Evolutionary conservation across 2,329 filamentous ascomycete genomes (phyloP).

Genomic region (Sporothrix luriei): DNA sequence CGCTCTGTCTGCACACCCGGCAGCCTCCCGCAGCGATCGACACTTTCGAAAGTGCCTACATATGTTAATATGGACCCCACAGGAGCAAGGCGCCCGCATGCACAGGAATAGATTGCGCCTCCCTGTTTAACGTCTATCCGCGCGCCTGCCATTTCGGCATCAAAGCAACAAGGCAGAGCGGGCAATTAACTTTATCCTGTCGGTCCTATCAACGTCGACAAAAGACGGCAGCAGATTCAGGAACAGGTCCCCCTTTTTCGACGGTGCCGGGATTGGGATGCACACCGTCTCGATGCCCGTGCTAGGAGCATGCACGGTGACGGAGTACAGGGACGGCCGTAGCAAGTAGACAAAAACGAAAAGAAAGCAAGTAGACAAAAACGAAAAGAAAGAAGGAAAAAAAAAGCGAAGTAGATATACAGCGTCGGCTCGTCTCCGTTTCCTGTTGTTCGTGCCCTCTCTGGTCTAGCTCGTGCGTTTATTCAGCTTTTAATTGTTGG

Average conservation of each 20-base stretch:
- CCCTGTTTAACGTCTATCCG: not conserved
- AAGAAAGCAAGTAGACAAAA: not conserved
- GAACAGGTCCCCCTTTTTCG: slow-evolving; percentile 1
- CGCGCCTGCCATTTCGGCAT: slow-evolving; percentile 10
- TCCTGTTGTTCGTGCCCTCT: too few species aligned
- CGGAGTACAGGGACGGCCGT: too few species aligned
- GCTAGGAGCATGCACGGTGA: slow-evolving; percentile 7
- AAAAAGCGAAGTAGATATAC: not conserved
- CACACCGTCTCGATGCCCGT: not conserved
- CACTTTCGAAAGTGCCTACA: not conserved
- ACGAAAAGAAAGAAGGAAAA: slow-evolving; percentile 10
- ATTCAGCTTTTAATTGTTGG: too few species aligned
- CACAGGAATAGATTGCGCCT: slow-evolving; percentile 7
- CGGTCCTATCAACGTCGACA: not conserved
- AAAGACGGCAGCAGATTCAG: slow-evolving; percentile 6
- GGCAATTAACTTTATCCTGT: slow-evolving; percentile 8
- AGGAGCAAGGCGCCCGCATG: not conserved
- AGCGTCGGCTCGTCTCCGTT: too few species aligned
- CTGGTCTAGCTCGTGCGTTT: too few species aligned
- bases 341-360: not conserved
- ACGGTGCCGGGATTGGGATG: slow-evolving; percentile 2
- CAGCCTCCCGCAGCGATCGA: slow-evolving; percentile 14
- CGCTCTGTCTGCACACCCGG: slow-evolving; percentile 13
- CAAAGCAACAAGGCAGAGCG: not conserved
- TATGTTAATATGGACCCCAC: not conserved